Percentiles rank a stretch among this genome's conserved stretches.
Conservation (phyloP, 1,139 yeast species). For the Nakaseomyces uthaithaninus region DNA sequence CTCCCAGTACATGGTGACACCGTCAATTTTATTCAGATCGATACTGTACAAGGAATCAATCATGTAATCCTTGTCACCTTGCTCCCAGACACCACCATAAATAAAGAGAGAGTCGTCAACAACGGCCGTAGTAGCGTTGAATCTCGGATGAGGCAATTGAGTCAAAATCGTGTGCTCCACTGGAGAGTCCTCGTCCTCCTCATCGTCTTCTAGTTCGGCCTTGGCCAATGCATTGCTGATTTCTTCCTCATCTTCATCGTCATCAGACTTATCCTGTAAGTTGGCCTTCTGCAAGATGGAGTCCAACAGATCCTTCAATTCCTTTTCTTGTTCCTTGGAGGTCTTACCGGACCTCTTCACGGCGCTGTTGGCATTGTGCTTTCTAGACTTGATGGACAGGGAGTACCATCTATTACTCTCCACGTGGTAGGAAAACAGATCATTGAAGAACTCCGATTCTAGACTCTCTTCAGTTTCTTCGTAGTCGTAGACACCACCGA, state of each 20-base stretch:
- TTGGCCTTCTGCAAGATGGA: slow-evolving; percentile 65
- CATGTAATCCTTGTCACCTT: slow-evolving; percentile 75
- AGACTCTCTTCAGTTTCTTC: slow-evolving; percentile 92
- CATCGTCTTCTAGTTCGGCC: slow-evolving; percentile 26
- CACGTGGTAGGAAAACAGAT: slow-evolving; percentile 70
- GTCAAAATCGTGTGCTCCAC: slow-evolving; percentile 39
- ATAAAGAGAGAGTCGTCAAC: slow-evolving; percentile 77
- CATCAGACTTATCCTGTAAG: slow-evolving; percentile 52
- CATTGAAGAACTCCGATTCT: slow-evolving; percentile 78
- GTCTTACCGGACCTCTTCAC: slow-evolving; percentile 26
- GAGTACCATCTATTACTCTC: slow-evolving; percentile 89
- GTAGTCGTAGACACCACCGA: slow-evolving; percentile 93
- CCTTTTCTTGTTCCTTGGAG: slow-evolving; percentile 54
- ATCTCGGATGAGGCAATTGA: slow-evolving; percentile 78
- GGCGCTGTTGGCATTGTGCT: slow-evolving; percentile 14
- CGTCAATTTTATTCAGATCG: slow-evolving; percentile 81
- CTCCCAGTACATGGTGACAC: slow-evolving; percentile 87
- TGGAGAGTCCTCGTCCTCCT: slow-evolving; percentile 33
- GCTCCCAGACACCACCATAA: slow-evolving; percentile 89
- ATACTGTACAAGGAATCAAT: slow-evolving; percentile 81
- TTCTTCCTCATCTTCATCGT: slow-evolving; percentile 38
- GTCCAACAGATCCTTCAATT: slow-evolving; percentile 72
- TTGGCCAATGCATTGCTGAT: slow-evolving; percentile 37
- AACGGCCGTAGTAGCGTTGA: slow-evolving; percentile 79
- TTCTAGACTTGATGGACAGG: slow-evolving; percentile 54